These are phyloP conservation scores for Paraurostyla sp. DNA, from an alignment of 73 alveolate genomes.

Conservation along the genomic window DNA sequence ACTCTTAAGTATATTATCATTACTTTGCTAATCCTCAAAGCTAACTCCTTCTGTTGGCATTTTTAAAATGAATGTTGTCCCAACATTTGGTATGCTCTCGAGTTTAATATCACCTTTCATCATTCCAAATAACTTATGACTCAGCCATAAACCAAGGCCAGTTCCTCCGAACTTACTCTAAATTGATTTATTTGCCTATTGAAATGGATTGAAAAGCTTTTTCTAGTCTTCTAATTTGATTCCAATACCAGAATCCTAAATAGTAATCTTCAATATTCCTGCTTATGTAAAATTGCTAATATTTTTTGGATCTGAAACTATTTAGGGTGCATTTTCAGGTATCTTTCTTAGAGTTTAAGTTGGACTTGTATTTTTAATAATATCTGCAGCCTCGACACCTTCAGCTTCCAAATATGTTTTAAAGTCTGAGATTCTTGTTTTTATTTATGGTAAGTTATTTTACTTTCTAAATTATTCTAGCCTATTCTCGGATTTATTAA, in stretches of 20 bases:
- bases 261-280: slow-evolving; percentile 11
- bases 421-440: slow-evolving; percentile 45
- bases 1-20: background rate
- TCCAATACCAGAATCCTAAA: slow-evolving; percentile 50
- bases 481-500: slow-evolving; percentile 13
- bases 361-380: background rate
- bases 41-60: slow-evolving; percentile 55
- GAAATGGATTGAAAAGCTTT: slow-evolving; percentile 63
- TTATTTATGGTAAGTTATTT: background rate
- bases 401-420: background rate
- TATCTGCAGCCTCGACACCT: background rate
- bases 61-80: slow-evolving; percentile 60
- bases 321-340: slow-evolving; percentile 11
- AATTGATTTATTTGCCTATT: slow-evolving; percentile 53
- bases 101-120: slow-evolving; percentile 56
- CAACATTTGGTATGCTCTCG: background rate
- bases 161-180: slow-evolving; percentile 67
- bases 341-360: background rate
- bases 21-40: background rate
- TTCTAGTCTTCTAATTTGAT: slow-evolving; percentile 47
- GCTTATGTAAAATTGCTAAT: background rate
- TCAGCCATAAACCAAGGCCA: slow-evolving; percentile 70
- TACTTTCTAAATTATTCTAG: background rate
- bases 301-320: slow-evolving; percentile 11
- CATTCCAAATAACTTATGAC: slow-evolving; percentile 19